Evolutionary conservation across 345 rosid species (phyloP), one percentile per base, ranked within the genome.

Genomic region (Citrus cavaleriei): DNA sequence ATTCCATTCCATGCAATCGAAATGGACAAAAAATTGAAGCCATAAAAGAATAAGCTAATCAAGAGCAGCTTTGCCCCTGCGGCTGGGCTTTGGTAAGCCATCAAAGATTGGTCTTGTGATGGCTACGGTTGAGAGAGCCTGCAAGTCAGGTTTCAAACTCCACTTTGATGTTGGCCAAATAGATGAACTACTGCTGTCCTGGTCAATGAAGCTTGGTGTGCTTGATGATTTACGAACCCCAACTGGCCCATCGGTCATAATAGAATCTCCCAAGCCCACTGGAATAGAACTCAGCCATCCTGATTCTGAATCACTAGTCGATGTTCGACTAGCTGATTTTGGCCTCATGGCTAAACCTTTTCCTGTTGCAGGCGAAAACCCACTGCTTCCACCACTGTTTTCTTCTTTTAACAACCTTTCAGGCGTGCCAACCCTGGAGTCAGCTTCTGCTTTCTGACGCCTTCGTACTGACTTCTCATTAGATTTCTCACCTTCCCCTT

Each of bases 141-240:
- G 91, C 73, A 87, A 75, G 72, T 90, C 93, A 3, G 87, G 58
- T 70, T 83, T 90, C 84, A 86, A 75, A 77, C 80, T 87, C 93
- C 93, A 89, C 68, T 77, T 88, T 4, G 89, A 78, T 51, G 90
- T 77, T 79, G 89, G 73, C 88, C 89, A 84, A 67, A 80, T 66
- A 21, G 85, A 88, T 60, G 88, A 70, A 68, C 64, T 70, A 49
- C 58, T 75, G 59, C 73, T 80, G 19, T 89, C 93, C 72, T 80
- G 87, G 37, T 89, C 91, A 24, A 81, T 87, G 59, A 90, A 75
- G 79, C 85, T 87, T 22, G 93, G 80, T 7, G 89, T 81, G 87
- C 93, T 90, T 22, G 92, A 87, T 28, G 93, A 87, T 81, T 87
- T 89, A 55, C 83, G 87, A 54, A 90, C 88, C 58, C 84, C 84